Evolutionary conservation across 2,329 filamentous ascomycete species (phyloP).

Genomic region (Pseudopithomyces maydicus): DNA sequence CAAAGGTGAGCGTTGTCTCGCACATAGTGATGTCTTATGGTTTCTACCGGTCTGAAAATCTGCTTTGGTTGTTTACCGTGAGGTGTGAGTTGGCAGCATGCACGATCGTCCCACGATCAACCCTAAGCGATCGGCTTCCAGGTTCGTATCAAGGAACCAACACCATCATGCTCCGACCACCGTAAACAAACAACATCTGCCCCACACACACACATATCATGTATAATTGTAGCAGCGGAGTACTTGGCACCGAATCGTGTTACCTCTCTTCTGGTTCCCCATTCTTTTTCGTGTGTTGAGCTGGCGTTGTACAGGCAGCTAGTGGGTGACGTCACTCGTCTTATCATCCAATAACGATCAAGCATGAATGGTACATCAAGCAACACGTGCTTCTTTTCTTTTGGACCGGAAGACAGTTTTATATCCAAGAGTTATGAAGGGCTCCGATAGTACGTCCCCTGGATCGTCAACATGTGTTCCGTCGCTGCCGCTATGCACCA

Average conservation of each 20-base stretch:
- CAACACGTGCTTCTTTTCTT: slow-evolving; percentile 39
- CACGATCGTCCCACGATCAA: not conserved
- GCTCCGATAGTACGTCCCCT: slow-evolving; percentile 33
- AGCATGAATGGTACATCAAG: slow-evolving; percentile 32
- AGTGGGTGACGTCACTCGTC: slow-evolving; percentile 33
- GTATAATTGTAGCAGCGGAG: not conserved
- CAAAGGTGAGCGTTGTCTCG: slow-evolving; percentile 40
- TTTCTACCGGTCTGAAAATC: not conserved
- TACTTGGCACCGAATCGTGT: not conserved
- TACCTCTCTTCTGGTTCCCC: not conserved
- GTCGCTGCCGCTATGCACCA: not conserved
- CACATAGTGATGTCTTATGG: slow-evolving; percentile 27
- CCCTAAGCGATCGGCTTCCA: slow-evolving; percentile 35
- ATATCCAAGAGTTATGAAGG: slow-evolving; percentile 38
- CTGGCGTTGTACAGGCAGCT: not conserved
- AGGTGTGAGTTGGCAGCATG: not conserved
- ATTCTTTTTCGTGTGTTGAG: not conserved
- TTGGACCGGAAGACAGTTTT: slow-evolving; percentile 40
- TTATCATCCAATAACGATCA: slow-evolving; percentile 29
- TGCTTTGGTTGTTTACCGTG: not conserved
- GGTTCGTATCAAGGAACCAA: slow-evolving; percentile 36
- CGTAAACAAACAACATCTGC: slow-evolving; percentile 5
- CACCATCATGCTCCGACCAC: slow-evolving; percentile 4
- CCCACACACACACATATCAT: not conserved
- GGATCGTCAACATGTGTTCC: too few relatives aligned